Evolutionary conservation across 495 filamentous ascomycete genomes (phyloP), one percentile per base, ranked within the genome.

Genomic region (Acidomyces sp.): DNA sequence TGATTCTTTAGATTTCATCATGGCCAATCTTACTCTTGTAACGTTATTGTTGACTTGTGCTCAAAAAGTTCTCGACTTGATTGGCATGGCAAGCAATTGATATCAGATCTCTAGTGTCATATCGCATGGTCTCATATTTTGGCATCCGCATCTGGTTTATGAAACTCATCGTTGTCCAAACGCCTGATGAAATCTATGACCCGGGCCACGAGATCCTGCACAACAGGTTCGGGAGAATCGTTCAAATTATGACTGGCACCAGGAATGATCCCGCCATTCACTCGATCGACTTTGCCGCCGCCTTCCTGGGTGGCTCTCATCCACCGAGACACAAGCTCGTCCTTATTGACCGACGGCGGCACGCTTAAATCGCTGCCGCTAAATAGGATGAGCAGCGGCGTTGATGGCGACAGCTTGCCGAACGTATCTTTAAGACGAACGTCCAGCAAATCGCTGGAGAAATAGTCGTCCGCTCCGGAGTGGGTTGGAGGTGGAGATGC

Each of bases 401-500:
- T 72, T 24, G 65, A 50, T 37, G 67, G 45, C 19, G 66, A 65
- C 28, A 81, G 60, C 39, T 36, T 55, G 1, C 82, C 83, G 70
- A 90, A 94, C 19, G 70, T 82, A 30, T 61, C 51, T 31, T 45
- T 37, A 30, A 86, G 58, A 38, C 67, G 58, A 34, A 71, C 59
- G 34, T 82, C 77, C 0, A 58, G 55, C 32, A 93, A 61, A 56
- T 88, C 83, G 5, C 80, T 80, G 43, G 78, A 83, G 62, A 95
- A 97, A 47, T 81, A 80, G 57, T 96, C 90, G 60, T 97, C 88
- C 34, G 78, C 77, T 10, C 82, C 79, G 4, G 64, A 68, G 21
- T 57, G 45, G 58, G 74, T 52, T 0, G 68, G 66, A 28, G 71
- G 54, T 1, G 68, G 66, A 27, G 68, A 75, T 5, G 67, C 69